A percentile compares a stretch with the other conserved stretches of the same genome.
Conservation (phyloP, 176 grass and related monocot genomes). For the Elaeis guineensis region DNA sequence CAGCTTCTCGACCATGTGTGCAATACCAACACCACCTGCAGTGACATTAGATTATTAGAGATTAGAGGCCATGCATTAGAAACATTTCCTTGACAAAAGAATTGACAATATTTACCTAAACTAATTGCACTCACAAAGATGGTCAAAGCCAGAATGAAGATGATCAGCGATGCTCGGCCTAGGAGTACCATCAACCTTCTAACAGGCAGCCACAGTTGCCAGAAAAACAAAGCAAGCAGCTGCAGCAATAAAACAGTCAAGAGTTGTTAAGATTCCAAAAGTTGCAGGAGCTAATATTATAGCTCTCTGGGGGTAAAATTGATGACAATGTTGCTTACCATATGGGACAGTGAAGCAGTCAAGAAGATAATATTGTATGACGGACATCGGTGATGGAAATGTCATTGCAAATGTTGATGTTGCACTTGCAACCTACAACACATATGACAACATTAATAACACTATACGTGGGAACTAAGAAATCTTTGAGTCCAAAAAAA, state of each 20-base stretch:
- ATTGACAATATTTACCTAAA: conserved; percentile 12
- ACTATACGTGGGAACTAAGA: too few species aligned
- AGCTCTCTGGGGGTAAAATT: not conserved
- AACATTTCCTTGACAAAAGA: not conserved
- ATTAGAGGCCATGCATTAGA: not conserved
- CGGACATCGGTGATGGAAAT: conserved; percentile 20
- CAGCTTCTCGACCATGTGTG: conserved; percentile 15
- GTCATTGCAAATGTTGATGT: conserved; percentile 21
- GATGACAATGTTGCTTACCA: not conserved
- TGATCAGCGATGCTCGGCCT: conserved; percentile 21
- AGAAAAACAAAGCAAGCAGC: conserved; percentile 15
- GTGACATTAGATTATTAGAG: not conserved
- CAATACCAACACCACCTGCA: conserved; percentile 16
- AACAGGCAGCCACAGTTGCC: conserved; percentile 16
- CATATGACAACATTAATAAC: too few species aligned
- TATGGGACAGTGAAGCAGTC: conserved; percentile 20
- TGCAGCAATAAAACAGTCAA: conserved; percentile 1
- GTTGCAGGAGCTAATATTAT: not conserved
- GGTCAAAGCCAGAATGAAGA: conserved; percentile 22
- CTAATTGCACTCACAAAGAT: conserved; percentile 23
- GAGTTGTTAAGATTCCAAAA: too few species aligned
- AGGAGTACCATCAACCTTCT: conserved; percentile 14
- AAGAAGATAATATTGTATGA: conserved; percentile 22
- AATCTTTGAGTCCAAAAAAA: too few species aligned
- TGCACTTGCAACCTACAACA: conserved; percentile 17